Percentiles rank a stretch among this genome's conserved stretches.
Conservation (phyloP, 2,329 filamentous ascomycete genomes). For the Hymenoscyphus albidus region DNA sequence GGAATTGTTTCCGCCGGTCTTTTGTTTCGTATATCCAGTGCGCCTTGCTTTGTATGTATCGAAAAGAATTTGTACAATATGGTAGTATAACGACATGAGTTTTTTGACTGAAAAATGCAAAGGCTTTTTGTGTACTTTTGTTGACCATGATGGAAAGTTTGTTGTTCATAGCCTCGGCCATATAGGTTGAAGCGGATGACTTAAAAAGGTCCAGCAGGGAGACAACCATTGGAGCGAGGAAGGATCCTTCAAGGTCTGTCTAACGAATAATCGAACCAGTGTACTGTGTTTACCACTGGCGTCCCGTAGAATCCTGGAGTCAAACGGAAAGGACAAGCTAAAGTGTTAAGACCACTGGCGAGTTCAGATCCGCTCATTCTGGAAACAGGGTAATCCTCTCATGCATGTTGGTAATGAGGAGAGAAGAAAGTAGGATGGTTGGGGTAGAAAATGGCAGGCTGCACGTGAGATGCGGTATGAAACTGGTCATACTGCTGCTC, state of each 20-base stretch:
- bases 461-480: conserved; percentile 16
- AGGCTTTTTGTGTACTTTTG: conserved; percentile 9
- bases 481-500: conserved; percentile 23
- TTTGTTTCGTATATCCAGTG: conserved; percentile 15
- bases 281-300: conserved; percentile 24
- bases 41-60: conserved; percentile 22
- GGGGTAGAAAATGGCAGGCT: conserved; percentile 17
- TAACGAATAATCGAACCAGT: conserved; percentile 11
- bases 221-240: conserved; percentile 4
- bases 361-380: conserved; percentile 16
- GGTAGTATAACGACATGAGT: conserved; percentile 23
- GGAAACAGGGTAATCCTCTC: conserved; percentile 11
- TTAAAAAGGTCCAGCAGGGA: background rate
- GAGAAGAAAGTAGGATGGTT: conserved; percentile 19
- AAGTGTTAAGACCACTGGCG: conserved; percentile 11
- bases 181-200: conserved; percentile 1
- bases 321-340: conserved; percentile 15
- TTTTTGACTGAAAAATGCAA: conserved; percentile 4
- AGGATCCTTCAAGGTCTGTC: background rate
- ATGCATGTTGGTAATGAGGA: conserved; percentile 18
- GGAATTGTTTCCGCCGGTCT: conserved; percentile 3
- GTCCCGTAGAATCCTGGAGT: conserved; percentile 11
- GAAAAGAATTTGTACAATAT: conserved; percentile 21
- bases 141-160: conserved; percentile 9
- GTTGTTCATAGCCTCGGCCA: conserved; percentile 1